phyloP scores from a whole-genome alignment of 768 basidiomycete species.

The Hygrophorus pudorinus region DNA sequence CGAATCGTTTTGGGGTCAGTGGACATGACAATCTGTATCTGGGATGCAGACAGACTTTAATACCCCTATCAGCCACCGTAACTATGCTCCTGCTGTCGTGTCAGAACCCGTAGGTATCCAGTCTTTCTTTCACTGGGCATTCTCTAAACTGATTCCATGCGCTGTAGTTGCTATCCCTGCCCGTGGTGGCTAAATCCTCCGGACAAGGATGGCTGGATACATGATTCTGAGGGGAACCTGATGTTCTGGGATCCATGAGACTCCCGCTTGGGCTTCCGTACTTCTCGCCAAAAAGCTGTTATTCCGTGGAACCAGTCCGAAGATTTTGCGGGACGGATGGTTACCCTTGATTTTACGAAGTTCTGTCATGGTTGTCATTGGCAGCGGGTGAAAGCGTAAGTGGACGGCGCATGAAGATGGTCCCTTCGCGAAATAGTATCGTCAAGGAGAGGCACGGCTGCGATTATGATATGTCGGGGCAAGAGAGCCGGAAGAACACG shows the following conservation, averaged over 20 bases:
- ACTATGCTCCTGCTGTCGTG: not conserved
- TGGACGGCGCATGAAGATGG: too few species aligned
- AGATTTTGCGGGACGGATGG: not conserved
- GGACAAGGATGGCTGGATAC: not conserved
- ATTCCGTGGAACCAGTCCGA: not conserved
- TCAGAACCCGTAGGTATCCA: not conserved
- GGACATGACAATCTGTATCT: slow-evolving; percentile 38
- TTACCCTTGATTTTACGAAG: too few species aligned
- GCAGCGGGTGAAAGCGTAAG: not conserved
- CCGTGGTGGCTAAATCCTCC: not conserved
- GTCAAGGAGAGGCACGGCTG: too few species aligned
- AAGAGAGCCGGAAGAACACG: too few species aligned
- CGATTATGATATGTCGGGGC: too few species aligned
- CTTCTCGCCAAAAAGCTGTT: not conserved
- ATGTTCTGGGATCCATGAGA: not conserved
- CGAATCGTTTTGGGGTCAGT: slow-evolving; percentile 33
- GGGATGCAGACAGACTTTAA: slow-evolving; percentile 16
- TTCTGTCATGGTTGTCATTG: not conserved
- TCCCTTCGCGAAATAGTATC: too few species aligned
- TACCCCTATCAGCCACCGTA: not conserved
- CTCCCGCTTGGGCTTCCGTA: not conserved
- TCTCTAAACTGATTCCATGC: not conserved
- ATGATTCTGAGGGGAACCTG: not conserved
- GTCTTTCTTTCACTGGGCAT: not conserved
- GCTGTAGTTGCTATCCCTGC: not conserved